Evolutionary conservation across 257 asterid species (phyloP), one percentile per base, ranked within the genome.

Genomic region (Solanum piurae): DNA sequence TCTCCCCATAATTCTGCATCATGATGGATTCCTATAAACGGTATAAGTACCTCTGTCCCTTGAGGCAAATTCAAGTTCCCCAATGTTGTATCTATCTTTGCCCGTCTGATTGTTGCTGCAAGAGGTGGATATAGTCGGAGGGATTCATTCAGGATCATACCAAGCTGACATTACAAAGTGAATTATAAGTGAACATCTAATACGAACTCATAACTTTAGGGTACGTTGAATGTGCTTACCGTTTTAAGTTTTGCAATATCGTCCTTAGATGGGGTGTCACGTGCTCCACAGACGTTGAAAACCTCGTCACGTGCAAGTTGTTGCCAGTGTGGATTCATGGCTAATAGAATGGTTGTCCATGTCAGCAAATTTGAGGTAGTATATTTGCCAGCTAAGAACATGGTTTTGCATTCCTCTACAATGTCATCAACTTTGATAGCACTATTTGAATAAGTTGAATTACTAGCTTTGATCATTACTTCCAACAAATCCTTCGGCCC

Each of bases 271-370:
- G 98, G 98, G 85, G 91, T 84, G 90, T 94, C 95, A 93, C 95
- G 98, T 95, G 98, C 79, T 13, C 98, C 98, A 84, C 98, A 97
- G 71, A 95, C 94, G 80, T 94, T 89, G 42, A 95, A 88, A 86
- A 95, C 98, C 91, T 97, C 99, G 92, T 95, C 98, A 92, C 99
- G 99, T 95, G 98, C 99, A 94, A 93, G 95, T 62, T 95, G 95
- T 90, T 97, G 99, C 99, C 99, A 97, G 25, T 90, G 92, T 76
- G 98, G 98, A 89, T 97, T 95, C 98, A 97, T 97, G 92, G 98
- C 97, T 23, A 97, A 90, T 42, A 97, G 91, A 68, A 95, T 90
- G 73, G 96, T 92, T 69, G 98, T 95, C 99, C 99, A 97, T 72
- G 98, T 95, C 84, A 97, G 93, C 93, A 97, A 87, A 52, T 93